Base-by-base conservation (phyloP, 345 rosid species). In the Cochlearia excelsa region DNA sequence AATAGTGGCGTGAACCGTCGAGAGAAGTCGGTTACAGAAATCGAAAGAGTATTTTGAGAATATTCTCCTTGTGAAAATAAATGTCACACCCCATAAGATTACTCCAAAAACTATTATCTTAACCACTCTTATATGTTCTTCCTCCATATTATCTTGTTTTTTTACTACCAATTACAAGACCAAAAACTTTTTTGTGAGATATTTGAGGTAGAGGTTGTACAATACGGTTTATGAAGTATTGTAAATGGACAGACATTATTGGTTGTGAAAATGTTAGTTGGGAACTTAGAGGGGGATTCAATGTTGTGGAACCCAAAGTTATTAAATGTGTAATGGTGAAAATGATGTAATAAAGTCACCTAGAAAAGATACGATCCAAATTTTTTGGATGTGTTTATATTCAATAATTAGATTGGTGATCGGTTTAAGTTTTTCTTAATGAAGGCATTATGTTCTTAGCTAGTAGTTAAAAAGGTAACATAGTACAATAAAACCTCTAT, bases 21-120 rank as follows among this genome's bases (percentile, higher is more conserved):
- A 88, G 35, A 92, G 86, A 29, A 80, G 37, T 41, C 97, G 88
- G 72, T 82, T 92, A 70, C 86, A 69, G 77, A 88, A 84, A 7
- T 73, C 84, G 44, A 79, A 92, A 16, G 93, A 86, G 37, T 75
- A 83, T 2, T 59, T 63, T 6, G 81, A 77, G 38, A 86, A 69
- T 39, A 58, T 51, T 54, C 66, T 81, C 46, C 89, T 73, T 11
- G 77, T 26, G 3, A 77, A 2, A 1, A 83, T 53, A 57, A 92
- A 92, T 2, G 38, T 16, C 0, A 71, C 5, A 10, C 74, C 4
- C 98, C 96, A 92, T 56, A 79, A 70, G 26, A 84, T 6, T 4
- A 79, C 83, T 61, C 89, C 95, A 29, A 62, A 23, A 0, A 71
- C 56, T 54, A 75, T 48, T 30, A 79, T 59, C 8, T 68, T 73